A percentile compares a stretch with the other conserved stretches of the same genome.
phyloP scores from a whole-genome alignment of 768 basidiomycete species.

The Mycena polygramma region DNA sequence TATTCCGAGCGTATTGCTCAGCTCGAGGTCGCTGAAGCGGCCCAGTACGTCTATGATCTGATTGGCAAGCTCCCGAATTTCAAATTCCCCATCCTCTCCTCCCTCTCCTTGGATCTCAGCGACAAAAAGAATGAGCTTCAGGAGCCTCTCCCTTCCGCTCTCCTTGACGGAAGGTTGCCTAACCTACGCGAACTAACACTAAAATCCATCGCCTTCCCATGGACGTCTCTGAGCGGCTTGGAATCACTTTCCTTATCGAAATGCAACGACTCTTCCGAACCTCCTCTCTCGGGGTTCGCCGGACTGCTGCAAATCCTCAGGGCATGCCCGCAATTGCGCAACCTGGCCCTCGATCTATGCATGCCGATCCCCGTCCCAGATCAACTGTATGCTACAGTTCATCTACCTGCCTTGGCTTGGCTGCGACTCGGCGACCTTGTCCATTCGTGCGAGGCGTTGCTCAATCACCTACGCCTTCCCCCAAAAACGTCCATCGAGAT shows the following conservation, averaged over 20 bases:
- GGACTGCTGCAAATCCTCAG: constrained; percentile 3
- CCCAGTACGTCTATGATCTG: background rate
- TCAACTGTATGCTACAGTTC: constrained; percentile 1
- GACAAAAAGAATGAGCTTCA: background rate
- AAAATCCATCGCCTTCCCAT: constrained; percentile 4
- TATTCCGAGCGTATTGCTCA: background rate
- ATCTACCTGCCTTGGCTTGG: background rate
- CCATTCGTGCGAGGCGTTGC: background rate
- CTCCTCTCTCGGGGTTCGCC: background rate
- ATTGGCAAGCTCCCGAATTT: background rate
- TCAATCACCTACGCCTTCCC: constrained; percentile 7
- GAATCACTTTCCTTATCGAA: background rate
- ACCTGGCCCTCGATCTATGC: background rate
- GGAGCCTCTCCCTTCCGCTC: background rate
- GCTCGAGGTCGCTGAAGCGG: constrained; percentile 1
- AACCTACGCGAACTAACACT: constrained; percentile 4
- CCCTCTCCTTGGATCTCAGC: background rate
- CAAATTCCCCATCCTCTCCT: constrained; percentile 17
- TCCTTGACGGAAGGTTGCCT: constrained; percentile 7
- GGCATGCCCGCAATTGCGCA: constrained; percentile 6
- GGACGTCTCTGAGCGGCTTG: constrained; percentile 8
- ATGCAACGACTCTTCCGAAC: background rate
- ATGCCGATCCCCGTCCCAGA: background rate
- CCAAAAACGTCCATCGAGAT: background rate
- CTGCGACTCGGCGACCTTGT: constrained; percentile 4